A percentile compares a stretch with the other conserved stretches of the same genome.
These are phyloP conservation scores for Peniophora sp. DNA, from an alignment of 1,284 basidiomycete genomes.

Conservation along the genomic window DNA sequence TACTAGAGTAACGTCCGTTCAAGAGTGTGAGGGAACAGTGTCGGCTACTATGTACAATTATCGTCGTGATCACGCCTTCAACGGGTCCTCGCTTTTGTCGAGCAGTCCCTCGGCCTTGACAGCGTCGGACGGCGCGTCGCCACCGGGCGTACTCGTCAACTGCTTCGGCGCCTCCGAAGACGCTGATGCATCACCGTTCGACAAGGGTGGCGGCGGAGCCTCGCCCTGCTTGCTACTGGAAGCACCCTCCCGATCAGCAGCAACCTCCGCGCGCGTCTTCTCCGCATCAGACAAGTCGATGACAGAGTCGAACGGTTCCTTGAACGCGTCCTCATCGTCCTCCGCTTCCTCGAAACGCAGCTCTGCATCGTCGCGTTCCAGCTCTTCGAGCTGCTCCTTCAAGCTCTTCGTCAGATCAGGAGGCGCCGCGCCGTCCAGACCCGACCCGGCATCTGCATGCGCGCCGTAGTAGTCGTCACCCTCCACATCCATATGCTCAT, in stretches of 20 bases:
- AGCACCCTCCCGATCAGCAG: constrained; percentile 13
- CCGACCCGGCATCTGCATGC: constrained; percentile 16
- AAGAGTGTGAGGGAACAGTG: constrained; percentile 5
- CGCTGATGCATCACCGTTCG: constrained; percentile 40
- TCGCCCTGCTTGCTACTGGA: constrained; percentile 28
- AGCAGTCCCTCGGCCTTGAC: constrained; percentile 65
- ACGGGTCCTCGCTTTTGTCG: constrained; percentile 63
- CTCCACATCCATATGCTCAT: constrained; percentile 34
- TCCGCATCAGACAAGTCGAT: constrained; percentile 19
- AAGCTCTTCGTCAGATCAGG: constrained; percentile 47
- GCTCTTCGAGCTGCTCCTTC: constrained; percentile 53
- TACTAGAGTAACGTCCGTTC: constrained; percentile 6
- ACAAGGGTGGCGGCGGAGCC: constrained; percentile 32
- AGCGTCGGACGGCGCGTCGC: constrained; percentile 50
- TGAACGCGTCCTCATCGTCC: constrained; percentile 15
- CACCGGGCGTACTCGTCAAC: constrained; percentile 44
- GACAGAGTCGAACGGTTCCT: constrained; percentile 23
- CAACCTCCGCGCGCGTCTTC: constrained; percentile 17
- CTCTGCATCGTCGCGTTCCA: constrained; percentile 34
- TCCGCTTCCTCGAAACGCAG: constrained; percentile 13
- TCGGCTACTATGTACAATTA: constrained; percentile 16
- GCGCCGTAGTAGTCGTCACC: constrained; percentile 20
- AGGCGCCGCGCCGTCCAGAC: constrained; percentile 29
- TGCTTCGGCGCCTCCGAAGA: constrained; percentile 28
- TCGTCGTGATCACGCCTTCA: constrained; percentile 29